phyloP scores from a whole-genome alignment of 371 early-diverging fungal genomes.

The Mucor piriformis region DNA sequence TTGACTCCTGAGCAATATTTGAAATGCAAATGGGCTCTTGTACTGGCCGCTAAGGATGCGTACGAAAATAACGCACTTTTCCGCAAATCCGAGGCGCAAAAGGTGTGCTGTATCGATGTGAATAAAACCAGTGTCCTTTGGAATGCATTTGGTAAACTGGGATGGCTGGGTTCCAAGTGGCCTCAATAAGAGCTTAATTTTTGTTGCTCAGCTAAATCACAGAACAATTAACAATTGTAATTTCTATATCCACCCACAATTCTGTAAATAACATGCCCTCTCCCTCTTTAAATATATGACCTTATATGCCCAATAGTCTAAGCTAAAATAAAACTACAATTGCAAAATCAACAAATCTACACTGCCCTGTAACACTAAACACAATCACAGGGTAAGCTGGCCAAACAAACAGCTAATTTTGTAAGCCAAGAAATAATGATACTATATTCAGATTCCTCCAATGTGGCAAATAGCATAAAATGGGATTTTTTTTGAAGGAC shows the following conservation, averaged over 20 bases:
- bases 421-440: background rate
- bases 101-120: constrained; percentile 51
- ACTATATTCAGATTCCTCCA: too few relatives aligned
- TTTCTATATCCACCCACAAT: background rate
- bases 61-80: constrained; percentile 29
- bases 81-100: constrained; percentile 54
- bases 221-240: background rate
- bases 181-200: constrained; percentile 18
- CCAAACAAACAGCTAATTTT: too few relatives aligned
- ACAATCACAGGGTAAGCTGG: too few relatives aligned
- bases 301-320: too few relatives aligned
- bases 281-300: too few relatives aligned
- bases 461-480: too few relatives aligned
- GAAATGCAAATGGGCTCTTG: constrained; percentile 48
- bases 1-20: constrained; percentile 73
- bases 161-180: constrained; percentile 45
- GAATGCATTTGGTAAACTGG: constrained; percentile 43
- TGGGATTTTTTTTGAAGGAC: too few relatives aligned
- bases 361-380: too few relatives aligned
- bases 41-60: constrained; percentile 40
- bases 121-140: constrained; percentile 48
- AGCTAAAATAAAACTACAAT: too few relatives aligned
- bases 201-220: background rate
- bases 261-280: too few relatives aligned
- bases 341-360: too few relatives aligned